These are phyloP conservation scores for Wickerhamomyces pijperi DNA, from an alignment of 805 yeast species.

Conservation along the genomic window DNA sequence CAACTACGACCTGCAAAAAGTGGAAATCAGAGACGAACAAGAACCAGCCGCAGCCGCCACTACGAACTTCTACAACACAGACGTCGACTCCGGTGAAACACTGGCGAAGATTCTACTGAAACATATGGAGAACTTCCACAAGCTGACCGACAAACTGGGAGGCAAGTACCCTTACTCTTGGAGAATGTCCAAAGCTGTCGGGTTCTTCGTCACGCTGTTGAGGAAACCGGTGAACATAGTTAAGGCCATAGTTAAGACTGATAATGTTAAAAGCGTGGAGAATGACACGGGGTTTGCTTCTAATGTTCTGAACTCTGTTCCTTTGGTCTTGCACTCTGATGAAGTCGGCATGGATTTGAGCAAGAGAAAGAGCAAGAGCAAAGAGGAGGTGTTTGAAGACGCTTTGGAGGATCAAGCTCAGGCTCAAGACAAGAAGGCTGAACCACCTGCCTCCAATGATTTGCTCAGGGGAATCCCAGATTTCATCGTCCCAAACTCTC, in stretches of 20 bases:
- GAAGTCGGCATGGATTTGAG: constrained; percentile 9
- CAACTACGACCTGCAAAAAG: constrained; percentile 12
- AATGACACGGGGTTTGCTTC: constrained; percentile 14
- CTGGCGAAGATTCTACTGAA: constrained; percentile 25
- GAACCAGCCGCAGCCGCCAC: neutral
- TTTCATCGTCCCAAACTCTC: neutral
- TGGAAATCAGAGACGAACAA: constrained; percentile 13
- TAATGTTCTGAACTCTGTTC: constrained; percentile 14
- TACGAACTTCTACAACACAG: constrained; percentile 20
- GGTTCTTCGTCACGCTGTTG: constrained; percentile 28
- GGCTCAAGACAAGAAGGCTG: neutral
- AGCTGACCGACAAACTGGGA: constrained; percentile 35
- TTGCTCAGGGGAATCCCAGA: neutral
- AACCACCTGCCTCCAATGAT: neutral
- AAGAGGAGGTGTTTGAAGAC: neutral
- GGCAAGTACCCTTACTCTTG: constrained; percentile 55
- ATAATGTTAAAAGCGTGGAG: constrained; percentile 12
- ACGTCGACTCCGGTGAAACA: constrained; percentile 25
- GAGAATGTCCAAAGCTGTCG: constrained; percentile 51
- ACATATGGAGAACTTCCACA: constrained; percentile 31
- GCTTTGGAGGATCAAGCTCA: neutral
- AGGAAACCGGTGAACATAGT: constrained; percentile 20
- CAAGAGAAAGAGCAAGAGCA: neutral
- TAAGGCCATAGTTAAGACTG: constrained; percentile 15
- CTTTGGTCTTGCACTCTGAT: constrained; percentile 11